A percentile compares a stretch with the other conserved stretches of the same genome.
These are phyloP conservation scores for Ascochyta viciae-villosae DNA, from an alignment of 2,329 filamentous ascomycete species.

Conservation along the genomic window DNA sequence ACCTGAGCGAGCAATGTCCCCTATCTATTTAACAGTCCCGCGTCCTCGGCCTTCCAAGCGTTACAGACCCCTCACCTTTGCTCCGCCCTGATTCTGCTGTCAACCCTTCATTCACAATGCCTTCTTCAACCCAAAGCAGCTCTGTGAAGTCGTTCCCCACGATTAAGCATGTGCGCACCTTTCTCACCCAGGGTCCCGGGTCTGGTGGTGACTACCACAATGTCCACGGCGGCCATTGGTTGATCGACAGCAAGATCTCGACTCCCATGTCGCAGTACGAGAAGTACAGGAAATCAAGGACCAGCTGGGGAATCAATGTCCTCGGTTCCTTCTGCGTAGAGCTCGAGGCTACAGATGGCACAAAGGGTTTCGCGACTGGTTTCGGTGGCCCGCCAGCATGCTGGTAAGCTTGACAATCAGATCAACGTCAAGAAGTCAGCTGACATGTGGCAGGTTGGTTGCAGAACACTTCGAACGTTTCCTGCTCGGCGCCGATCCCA, in stretches of 20 bases:
- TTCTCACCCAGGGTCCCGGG: conserved; percentile 70
- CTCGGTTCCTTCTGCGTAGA: conserved; percentile 91
- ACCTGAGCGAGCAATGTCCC: conserved; percentile 18
- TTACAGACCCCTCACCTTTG: conserved; percentile 28
- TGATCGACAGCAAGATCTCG: conserved; percentile 90
- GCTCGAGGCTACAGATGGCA: conserved; percentile 86
- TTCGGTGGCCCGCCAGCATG: conserved; percentile 93
- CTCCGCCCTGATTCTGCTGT: conserved; percentile 4
- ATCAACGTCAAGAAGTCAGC: neutral
- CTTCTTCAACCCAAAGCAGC: conserved; percentile 30
- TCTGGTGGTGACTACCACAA: conserved; percentile 87
- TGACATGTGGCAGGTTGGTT: conserved; percentile 60
- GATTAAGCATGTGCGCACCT: conserved; percentile 78
- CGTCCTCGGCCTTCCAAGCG: conserved; percentile 17
- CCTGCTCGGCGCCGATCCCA: conserved; percentile 83
- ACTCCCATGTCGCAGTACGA: conserved; percentile 92
- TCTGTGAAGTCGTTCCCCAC: conserved; percentile 68
- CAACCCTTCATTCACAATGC: conserved; percentile 30
- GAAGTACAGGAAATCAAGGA: conserved; percentile 84
- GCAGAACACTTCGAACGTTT: conserved; percentile 94
- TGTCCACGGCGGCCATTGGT: conserved; percentile 76
- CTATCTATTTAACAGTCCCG: conserved; percentile 29
- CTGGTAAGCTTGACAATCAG: conserved; percentile 62
- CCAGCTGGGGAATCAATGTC: conserved; percentile 95
- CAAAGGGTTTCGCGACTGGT: conserved; percentile 91